These are phyloP conservation scores for Aureobasidium vineae DNA, from an alignment of 2,329 filamentous ascomycete genomes.

Conservation along the genomic window DNA sequence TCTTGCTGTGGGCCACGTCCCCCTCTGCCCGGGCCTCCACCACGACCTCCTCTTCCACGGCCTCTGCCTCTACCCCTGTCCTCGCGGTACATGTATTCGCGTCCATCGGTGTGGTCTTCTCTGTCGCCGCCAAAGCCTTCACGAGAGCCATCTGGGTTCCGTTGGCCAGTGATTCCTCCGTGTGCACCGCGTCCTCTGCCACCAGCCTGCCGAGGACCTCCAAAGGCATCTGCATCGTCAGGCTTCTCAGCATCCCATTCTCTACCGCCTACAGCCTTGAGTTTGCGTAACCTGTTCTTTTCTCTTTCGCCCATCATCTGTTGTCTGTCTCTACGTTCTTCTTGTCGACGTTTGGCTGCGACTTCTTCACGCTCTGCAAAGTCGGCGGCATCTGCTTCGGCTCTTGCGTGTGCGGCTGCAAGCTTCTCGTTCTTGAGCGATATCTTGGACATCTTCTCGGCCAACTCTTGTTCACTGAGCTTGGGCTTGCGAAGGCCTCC, in stretches of 20 bases:
- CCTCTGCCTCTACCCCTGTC: constrained; percentile 31
- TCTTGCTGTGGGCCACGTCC: constrained; percentile 24
- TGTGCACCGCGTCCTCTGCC: constrained; percentile 52
- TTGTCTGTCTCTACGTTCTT: constrained; percentile 53
- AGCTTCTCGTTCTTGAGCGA: constrained; percentile 60
- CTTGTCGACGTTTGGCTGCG: constrained; percentile 45
- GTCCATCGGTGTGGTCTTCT: constrained; percentile 37
- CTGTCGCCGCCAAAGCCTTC: constrained; percentile 35
- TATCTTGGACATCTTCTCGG: constrained; percentile 60
- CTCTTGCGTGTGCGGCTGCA: constrained; percentile 60
- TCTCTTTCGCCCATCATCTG: constrained; percentile 64
- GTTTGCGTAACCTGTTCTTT: constrained; percentile 58
- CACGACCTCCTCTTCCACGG: constrained; percentile 35
- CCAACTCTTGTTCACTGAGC: constrained; percentile 63
- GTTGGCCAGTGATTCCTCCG: constrained; percentile 47
- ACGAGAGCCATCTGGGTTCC: constrained; percentile 3
- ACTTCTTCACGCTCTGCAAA: constrained; percentile 64
- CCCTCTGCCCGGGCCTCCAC: constrained; percentile 38
- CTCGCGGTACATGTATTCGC: constrained; percentile 39
- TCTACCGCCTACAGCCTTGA: constrained; percentile 57
- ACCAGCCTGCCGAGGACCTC: constrained; percentile 43
- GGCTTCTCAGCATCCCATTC: constrained; percentile 64
- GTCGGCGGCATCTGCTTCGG: constrained; percentile 65
- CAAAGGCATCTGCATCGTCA: constrained; percentile 39
- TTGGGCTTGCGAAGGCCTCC: constrained; percentile 51